Conservation (phyloP, 352 stramenopile genomes). For the Phytophthora hybrid region DNA sequence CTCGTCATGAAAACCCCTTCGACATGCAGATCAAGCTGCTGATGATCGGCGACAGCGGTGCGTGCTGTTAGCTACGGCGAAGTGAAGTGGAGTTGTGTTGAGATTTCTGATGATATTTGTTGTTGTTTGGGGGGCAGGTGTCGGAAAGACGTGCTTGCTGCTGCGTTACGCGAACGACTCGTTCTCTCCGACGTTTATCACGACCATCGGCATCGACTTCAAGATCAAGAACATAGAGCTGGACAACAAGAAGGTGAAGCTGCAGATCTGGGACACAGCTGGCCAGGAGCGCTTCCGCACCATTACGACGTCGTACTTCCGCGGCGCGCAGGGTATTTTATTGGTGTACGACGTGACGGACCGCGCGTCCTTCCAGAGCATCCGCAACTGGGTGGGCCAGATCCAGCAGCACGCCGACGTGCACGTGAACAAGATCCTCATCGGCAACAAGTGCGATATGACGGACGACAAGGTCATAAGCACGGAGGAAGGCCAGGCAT, state of each 20-base stretch:
- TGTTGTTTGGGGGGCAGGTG: constrained; percentile 49
- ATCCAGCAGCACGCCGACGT: constrained; percentile 99
- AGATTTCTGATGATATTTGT: neutral
- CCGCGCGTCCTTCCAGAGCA: constrained; percentile 97
- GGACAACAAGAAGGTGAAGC: constrained; percentile 98
- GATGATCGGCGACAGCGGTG: constrained; percentile 97
- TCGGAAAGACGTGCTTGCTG: constrained; percentile 91
- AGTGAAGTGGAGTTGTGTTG: neutral
- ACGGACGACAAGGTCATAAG: constrained; percentile 97
- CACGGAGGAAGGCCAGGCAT: constrained; percentile 94
- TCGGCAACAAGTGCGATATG: constrained; percentile 99
- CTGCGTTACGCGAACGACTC: constrained; percentile 92
- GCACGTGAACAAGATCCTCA: constrained; percentile 99
- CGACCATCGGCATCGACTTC: constrained; percentile 92
- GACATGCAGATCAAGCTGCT: constrained; percentile 99
- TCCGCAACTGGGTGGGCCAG: constrained; percentile 98
- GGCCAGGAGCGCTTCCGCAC: constrained; percentile 99
- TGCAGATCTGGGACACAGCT: constrained; percentile 99
- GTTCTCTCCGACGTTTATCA: constrained; percentile 93
- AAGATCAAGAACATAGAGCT: constrained; percentile 95
- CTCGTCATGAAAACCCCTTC: constrained; percentile 93
- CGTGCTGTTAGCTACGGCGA: constrained; percentile 25
- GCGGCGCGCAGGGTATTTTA: constrained; percentile 98
- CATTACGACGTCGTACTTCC: constrained; percentile 99
- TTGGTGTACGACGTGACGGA: constrained; percentile 99